Conservation (phyloP, 495 filamentous ascomycete species). For the Cercophora samala region DNA sequence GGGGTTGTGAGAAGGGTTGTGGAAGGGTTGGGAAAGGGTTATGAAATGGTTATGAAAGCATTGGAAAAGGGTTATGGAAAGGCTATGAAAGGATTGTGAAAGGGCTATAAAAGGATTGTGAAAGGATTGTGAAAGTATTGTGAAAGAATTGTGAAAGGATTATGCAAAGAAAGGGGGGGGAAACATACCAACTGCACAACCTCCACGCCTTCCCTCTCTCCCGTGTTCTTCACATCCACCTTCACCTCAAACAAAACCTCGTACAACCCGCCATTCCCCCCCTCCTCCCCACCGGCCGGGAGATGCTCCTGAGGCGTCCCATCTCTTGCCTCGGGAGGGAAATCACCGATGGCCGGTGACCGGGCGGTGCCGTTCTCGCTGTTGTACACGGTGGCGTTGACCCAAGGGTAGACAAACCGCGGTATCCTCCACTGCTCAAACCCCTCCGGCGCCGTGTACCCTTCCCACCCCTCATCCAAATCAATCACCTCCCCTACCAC, state of each 20-base stretch:
- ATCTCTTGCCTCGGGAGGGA: slow-evolving; percentile 57
- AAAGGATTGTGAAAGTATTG: no score
- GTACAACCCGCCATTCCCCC: slow-evolving; percentile 66
- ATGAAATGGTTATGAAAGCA: no score
- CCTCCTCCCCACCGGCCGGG: slow-evolving; percentile 64
- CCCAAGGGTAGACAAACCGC: slow-evolving; percentile 41
- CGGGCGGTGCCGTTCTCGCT: slow-evolving; percentile 25
- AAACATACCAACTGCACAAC: slow-evolving; percentile 57
- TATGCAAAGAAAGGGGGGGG: not conserved
- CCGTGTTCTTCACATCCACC: slow-evolving; percentile 50
- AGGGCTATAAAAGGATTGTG: no score
- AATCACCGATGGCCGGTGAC: slow-evolving; percentile 42
- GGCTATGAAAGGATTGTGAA: no score
- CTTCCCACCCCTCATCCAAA: not conserved
- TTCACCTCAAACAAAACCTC: slow-evolving; percentile 46
- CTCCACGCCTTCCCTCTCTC: slow-evolving; percentile 51
- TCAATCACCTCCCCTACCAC: not conserved
- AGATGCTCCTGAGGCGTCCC: slow-evolving; percentile 65
- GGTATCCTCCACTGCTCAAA: slow-evolving; percentile 36
- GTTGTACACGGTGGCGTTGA: slow-evolving; percentile 26
- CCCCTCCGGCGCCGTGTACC: slow-evolving; percentile 32
- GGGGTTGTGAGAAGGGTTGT: slow-evolving; percentile 20
- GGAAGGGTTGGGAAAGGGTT: no score
- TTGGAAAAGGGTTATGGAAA: slow-evolving; percentile 31
- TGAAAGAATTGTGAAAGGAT: no score